phyloP scores from a whole-genome alignment of 306 rosid genomes.

The Cucumis melo region DNA sequence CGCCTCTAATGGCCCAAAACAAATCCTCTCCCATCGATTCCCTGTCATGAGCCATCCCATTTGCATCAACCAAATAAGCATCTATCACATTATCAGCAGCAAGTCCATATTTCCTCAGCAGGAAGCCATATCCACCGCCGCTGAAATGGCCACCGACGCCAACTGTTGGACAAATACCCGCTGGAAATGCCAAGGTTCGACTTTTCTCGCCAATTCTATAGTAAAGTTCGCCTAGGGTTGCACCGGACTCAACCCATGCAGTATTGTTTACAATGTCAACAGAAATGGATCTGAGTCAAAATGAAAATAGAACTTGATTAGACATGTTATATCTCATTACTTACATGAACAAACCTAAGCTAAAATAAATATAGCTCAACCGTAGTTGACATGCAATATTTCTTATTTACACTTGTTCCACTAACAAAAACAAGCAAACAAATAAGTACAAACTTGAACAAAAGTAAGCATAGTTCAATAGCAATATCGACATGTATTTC shows the following conservation, averaged over 20 bases:
- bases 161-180: constrained; percentile 43
- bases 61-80: constrained; percentile 14
- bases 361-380: too few relatives aligned
- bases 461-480: too few relatives aligned
- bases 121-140: constrained; percentile 65
- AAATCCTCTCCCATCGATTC: neutral
- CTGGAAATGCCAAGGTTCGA: constrained; percentile 43
- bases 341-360: too few relatives aligned
- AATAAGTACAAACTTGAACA: too few relatives aligned
- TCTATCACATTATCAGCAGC: constrained; percentile 45
- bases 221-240: constrained; percentile 39
- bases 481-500: too few relatives aligned
- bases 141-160: constrained; percentile 61
- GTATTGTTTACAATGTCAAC: constrained; percentile 15
- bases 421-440: too few relatives aligned
- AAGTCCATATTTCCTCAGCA: constrained; percentile 59
- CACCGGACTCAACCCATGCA: constrained; percentile 53
- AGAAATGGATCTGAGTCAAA: neutral
- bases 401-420: too few relatives aligned
- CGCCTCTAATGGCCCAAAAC: neutral
- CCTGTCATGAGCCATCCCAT: neutral
- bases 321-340: too few relatives aligned
- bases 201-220: neutral
- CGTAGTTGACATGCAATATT: too few relatives aligned
- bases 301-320: too few relatives aligned